Percentiles rank a stretch among this genome's conserved stretches.
phyloP scores from a whole-genome alignment of 176 grass and related monocot genomes.

The Melocanna baccifera region DNA sequence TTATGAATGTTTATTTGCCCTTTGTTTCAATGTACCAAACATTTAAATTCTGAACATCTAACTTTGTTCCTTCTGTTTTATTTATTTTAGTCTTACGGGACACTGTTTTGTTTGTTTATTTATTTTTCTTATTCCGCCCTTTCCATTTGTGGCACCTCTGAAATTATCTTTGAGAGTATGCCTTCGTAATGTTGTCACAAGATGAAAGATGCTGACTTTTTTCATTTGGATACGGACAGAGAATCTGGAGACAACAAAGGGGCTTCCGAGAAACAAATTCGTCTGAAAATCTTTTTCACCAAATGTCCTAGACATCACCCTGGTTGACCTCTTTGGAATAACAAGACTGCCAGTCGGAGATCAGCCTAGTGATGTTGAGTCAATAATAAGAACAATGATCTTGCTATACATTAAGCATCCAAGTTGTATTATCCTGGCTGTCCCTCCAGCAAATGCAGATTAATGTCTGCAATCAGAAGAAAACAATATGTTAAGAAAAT shows the following conservation, averaged over 20 bases:
- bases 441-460: conserved; percentile 89
- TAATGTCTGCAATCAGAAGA: background rate
- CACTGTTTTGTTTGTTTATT: background rate
- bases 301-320: conserved; percentile 82
- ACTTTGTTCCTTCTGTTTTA: conserved; percentile 6
- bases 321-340: conserved; percentile 88
- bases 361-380: conserved; percentile 82
- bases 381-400: conserved; percentile 82
- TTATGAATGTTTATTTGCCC: background rate
- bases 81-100: background rate
- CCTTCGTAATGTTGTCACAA: conserved; percentile 13
- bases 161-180: conserved; percentile 6
- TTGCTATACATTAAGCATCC: conserved; percentile 84
- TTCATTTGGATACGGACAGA: conserved; percentile 88
- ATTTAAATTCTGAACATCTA: background rate
- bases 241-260: conserved; percentile 76
- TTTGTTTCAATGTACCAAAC: background rate
- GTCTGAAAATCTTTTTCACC: conserved; percentile 87
- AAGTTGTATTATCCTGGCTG: conserved; percentile 84
- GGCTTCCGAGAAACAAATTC: conserved; percentile 81
- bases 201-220: conserved; percentile 19
- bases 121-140: background rate
- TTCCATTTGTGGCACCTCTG: background rate
- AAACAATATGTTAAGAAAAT: background rate
- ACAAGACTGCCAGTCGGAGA: conserved; percentile 85